Base-by-base conservation (phyloP, 2,329 filamentous ascomycete genomes). In the Colletotrichum shisoi region DNA sequence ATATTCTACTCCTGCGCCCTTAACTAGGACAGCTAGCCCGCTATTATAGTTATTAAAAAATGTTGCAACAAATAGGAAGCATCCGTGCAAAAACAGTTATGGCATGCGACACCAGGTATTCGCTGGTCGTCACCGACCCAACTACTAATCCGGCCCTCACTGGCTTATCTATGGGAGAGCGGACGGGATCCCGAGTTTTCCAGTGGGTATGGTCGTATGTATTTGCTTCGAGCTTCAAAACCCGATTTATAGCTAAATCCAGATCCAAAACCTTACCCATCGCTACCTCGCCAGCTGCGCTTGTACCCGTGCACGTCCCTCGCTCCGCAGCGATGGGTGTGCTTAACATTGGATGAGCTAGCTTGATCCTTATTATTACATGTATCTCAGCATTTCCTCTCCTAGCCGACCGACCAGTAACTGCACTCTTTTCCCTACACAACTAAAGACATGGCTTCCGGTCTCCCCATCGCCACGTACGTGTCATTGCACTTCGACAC, bases 401-500 rank as follows among this genome's bases (percentile, higher is more conserved):
- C 15, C 24, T 7, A 17, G 13, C 13, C n/a, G 27, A n/a, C 13
- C 40, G 27, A n/a, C 31, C 19, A 13, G 17, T 37, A 13, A 9
- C 21, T 48, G 31, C 31, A 21, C 49, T 4, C 1, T 45, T 34
- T 27, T 27, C 11, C 24, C 27, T 54, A n/a, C 9, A 49, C 13
- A 7, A 27, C 9, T 24, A 52, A 21, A 63, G 72, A 67, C 5
- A 81, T 81, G 79, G 73, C 79, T 70, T 78, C 80, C 63, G 74
- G 72, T 72, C 74, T 79, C 70, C 81, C 86, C 68, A 84, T 88
- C 73, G 83, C 86, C 79, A 89, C 87, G 87, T 90, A 86, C 86
- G 87, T 89, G 87, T 89, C 87, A 89, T 89, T 89, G 87, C 86
- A 89, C 87, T 80, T 79, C 84, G 87, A 89, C 86, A 87, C 84